Evolutionary conservation across 495 filamentous ascomycete genomes (phyloP).

Genomic region (Gamarada debralockiae): DNA sequence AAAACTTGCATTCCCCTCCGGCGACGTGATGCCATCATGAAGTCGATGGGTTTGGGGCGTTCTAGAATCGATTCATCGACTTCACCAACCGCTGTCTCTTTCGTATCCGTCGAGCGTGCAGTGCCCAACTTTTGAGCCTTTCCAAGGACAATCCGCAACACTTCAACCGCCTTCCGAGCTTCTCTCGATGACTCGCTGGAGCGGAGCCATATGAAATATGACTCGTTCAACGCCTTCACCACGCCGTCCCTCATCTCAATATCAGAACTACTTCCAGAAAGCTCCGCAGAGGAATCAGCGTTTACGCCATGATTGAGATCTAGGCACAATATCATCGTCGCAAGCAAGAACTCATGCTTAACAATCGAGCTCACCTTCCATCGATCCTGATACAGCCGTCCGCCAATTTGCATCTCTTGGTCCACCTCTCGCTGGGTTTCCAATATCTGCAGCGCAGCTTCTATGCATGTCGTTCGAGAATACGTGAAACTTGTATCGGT

Average conservation of each 20-base stretch:
- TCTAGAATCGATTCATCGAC: too few relatives aligned
- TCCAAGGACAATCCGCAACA: background rate
- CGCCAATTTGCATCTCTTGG: slow-evolving; percentile 31
- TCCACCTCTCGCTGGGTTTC: slow-evolving; percentile 34
- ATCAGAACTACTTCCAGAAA: background rate
- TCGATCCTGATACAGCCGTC: slow-evolving; percentile 29
- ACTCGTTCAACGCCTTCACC: background rate
- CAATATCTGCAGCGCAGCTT: slow-evolving; percentile 61
- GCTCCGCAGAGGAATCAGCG: background rate
- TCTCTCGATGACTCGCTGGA: background rate
- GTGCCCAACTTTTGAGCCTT: background rate
- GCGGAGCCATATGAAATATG: background rate
- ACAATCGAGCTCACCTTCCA: slow-evolving; percentile 38
- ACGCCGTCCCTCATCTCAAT: background rate
- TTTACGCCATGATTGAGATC: slow-evolving; percentile 17
- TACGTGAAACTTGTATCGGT: slow-evolving; percentile 59
- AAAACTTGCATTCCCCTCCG: too few relatives aligned
- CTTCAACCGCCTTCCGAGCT: background rate
- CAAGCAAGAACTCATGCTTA: slow-evolving; percentile 40
- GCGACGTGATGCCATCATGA: too few relatives aligned
- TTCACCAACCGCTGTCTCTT: background rate
- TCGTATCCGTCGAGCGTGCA: background rate
- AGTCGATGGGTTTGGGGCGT: too few relatives aligned
- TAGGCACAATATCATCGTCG: slow-evolving; percentile 37
- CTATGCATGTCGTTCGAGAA: slow-evolving; percentile 63